These are phyloP conservation scores for Pseudodiploospora longispora DNA, from an alignment of 2,329 filamentous ascomycete genomes.

Conservation along the genomic window DNA sequence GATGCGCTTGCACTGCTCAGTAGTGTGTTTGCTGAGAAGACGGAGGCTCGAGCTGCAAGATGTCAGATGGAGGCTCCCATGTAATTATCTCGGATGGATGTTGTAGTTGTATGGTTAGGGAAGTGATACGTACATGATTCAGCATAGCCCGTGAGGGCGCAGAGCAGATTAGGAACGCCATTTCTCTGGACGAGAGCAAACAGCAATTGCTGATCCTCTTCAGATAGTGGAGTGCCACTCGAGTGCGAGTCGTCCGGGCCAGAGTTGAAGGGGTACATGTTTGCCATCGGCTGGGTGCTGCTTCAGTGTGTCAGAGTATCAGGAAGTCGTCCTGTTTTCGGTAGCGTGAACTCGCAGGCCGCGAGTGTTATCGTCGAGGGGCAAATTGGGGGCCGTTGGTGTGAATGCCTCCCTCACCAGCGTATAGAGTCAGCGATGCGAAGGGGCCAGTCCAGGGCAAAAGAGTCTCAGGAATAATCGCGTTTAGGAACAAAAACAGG, in stretches of 20 bases:
- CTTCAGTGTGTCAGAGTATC: conserved; percentile 4
- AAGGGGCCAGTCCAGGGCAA: no score
- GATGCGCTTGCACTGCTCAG: conserved; percentile 33
- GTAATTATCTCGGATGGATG: neutral
- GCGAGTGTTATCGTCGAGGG: no score
- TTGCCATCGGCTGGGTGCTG: neutral
- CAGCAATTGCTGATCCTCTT: conserved; percentile 31
- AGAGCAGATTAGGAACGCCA: conserved; percentile 29
- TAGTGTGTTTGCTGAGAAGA: conserved; percentile 31
- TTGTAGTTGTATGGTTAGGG: neutral
- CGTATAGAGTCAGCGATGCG: no score
- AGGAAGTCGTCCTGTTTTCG: conserved; percentile 17
- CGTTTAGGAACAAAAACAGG: no score
- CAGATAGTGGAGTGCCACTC: conserved; percentile 26
- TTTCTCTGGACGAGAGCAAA: conserved; percentile 29
- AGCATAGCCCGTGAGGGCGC: conserved; percentile 26
- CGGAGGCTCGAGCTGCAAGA: conserved; percentile 28
- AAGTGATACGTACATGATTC: conserved; percentile 27
- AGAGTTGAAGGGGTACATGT: conserved; percentile 27
- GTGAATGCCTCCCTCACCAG: no score
- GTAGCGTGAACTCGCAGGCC: no score
- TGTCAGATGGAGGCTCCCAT: conserved; percentile 3
- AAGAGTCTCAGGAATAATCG: no score
- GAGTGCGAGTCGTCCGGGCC: conserved; percentile 24
- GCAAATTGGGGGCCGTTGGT: no score